Base-by-base conservation (phyloP, 1,284 basidiomycete species). In the Meira miltonrushii region DNA sequence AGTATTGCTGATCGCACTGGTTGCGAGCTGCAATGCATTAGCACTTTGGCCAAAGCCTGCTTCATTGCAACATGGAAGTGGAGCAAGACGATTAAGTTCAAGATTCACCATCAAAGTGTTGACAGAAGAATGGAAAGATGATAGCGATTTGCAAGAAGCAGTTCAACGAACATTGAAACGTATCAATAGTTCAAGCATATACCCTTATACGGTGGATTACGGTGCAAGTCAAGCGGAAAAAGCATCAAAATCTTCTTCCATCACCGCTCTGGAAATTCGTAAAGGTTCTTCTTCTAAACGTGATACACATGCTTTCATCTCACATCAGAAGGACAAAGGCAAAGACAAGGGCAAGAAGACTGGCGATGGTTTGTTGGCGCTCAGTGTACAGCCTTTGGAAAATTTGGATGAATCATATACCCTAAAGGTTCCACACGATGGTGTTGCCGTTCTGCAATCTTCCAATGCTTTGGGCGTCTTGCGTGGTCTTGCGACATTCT, bases 401-500 rank as follows among this genome's bases (percentile, higher is more conserved):
- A 78, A 78, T 1, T 82, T 86, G 33, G 83, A 82, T 60, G 90
- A 92, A 79, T 81, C 79, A 19, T 92, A 93, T 71, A 80, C 79
- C 0, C 80, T 92, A 40, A 79, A 67, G 0, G 80, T 92, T 10
- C 88, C 88, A 0, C 75, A 69, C 1, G 83, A 87, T 58, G 81
- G 81, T 0, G 48, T 68, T 15, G 89, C 88, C 6, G 82, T 79
- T 0, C 79, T 94, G 50, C 81, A 77, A 0, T 87, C 90, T 2
- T 85, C 85, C 60, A 86, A 87, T 39, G 85, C 88, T 0, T 79
- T 94, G 19, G 90, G 91, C 0, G 79, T 92, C 12, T 84, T 86
- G 58, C 82, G 92, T 55, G 92, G 90, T 1, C 79, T 94, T 63
- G 87, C 88, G 28, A 92, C 90, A 0, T 90, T 94, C 75, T 80